These are phyloP conservation scores for Candida golubevii DNA, from an alignment of 805 yeast species.

Conservation along the genomic window DNA sequence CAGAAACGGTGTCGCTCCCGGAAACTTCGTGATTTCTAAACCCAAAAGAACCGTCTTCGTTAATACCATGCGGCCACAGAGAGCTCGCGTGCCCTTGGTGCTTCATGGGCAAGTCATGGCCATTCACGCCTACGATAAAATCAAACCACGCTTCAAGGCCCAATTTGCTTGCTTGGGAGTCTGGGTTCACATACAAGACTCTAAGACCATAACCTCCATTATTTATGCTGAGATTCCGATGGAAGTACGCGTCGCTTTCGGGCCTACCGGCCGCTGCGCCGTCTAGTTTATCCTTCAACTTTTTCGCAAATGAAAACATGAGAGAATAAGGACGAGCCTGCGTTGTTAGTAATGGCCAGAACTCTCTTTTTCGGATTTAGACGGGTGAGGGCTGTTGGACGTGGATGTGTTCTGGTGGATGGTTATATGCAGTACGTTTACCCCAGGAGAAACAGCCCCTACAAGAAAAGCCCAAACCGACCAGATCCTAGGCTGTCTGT, in stretches of 20 bases:
- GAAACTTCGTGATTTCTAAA: slow-evolving; percentile 22
- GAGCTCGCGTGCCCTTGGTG: slow-evolving; percentile 19
- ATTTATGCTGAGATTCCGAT: slow-evolving; percentile 26
- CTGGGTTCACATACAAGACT: slow-evolving; percentile 35
- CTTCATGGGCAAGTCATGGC: slow-evolving; percentile 51
- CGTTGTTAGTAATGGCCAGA: neutral
- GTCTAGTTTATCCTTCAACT: slow-evolving; percentile 38
- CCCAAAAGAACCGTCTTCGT: slow-evolving; percentile 38
- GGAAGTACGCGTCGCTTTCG: slow-evolving; percentile 33
- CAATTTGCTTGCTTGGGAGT: slow-evolving; percentile 28
- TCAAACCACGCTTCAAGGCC: slow-evolving; percentile 83
- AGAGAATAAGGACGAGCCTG: neutral
- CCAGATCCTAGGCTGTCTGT: too few relatives aligned
- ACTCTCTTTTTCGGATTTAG: too few relatives aligned
- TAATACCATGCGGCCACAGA: slow-evolving; percentile 25
- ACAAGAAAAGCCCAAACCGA: too few relatives aligned
- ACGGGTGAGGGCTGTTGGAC: neutral
- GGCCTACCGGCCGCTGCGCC: slow-evolving; percentile 17
- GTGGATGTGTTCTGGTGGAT: neutral
- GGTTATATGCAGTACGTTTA: too few relatives aligned
- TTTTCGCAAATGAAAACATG: slow-evolving; percentile 45
- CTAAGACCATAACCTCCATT: slow-evolving; percentile 41
- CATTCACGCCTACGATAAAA: slow-evolving; percentile 75
- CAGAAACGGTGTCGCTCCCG: slow-evolving; percentile 22
- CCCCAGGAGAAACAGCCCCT: too few relatives aligned